Base-by-base conservation (phyloP, 192 early-diverging fungal species). In the Blastocladiella britannica region DNA sequence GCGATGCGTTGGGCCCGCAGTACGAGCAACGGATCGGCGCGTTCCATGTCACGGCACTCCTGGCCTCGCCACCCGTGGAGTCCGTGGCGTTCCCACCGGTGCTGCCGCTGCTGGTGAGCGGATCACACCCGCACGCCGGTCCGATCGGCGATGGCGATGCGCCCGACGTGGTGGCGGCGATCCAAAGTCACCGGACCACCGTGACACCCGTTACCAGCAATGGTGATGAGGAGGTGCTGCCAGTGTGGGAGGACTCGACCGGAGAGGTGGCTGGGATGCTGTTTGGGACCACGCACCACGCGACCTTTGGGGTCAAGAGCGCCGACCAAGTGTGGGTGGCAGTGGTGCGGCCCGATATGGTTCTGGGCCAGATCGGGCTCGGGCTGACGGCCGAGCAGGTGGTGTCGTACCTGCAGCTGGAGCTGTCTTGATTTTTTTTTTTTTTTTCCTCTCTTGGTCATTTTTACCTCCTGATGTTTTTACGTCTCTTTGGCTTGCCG, bases 391-490 rank as follows among this genome's bases (percentile, higher is more conserved):
- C 4, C 15, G 37, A 20, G 2, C 37, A 20, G 37, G 37, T 20
- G 37, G n/a, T n/a, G n/a, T n/a, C n/a, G n/a, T n/a, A n/a, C n/a
- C n/a, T n/a, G n/a, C n/a, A n/a, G n/a, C n/a, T n/a, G n/a, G n/a
- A n/a, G n/a, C n/a, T n/a, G n/a, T 12, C 18, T 28, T 7, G 26
- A 9, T n/a, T 9, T 26, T 20, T 28, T 65, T 7, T 80, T 86
- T 2, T 68, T 83, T 30, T 64, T 65, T 20, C 74, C 78, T 18
- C 67, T 90, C 2, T 58, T 63, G 28, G 60, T 55, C 0, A 88
- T 89, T 77, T 76, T 82, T 2, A n/a, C 53, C 65, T n/a, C 29
- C 58, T 1, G 63, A 72, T 53, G 92, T 89, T 0, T 30, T 73
- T 22, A 47, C 67, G 18, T 73, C 83, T 0, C 68, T n/a, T n/a